Conservation (phyloP, 148 eudicot species). For the Rhododendron griersonianum region DNA sequence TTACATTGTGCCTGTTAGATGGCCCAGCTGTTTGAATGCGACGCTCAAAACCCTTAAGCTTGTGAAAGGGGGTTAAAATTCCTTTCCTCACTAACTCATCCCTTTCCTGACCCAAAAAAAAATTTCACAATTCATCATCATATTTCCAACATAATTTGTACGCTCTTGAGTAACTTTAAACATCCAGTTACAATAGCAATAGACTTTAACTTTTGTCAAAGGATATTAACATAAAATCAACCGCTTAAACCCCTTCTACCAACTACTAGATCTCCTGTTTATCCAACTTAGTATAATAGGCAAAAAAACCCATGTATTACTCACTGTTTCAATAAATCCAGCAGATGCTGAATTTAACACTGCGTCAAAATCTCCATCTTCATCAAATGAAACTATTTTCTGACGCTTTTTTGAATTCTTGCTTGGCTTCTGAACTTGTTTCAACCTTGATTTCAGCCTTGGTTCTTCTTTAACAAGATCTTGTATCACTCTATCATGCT, state of each 20-base stretch:
- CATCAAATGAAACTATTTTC: constrained; percentile 57
- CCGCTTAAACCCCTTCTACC: background rate
- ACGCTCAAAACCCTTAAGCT: constrained; percentile 93
- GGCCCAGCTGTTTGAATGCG: constrained; percentile 61
- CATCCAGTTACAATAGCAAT: background rate
- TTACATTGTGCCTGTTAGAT: constrained; percentile 23
- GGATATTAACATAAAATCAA: constrained; percentile 3
- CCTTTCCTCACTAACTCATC: constrained; percentile 94
- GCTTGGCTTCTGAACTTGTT: constrained; percentile 40
- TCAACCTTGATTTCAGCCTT: constrained; percentile 41
- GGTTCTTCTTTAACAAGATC: constrained; percentile 67
- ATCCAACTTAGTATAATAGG: background rate
- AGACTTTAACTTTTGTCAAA: background rate
- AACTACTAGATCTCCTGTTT: background rate
- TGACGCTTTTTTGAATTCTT: constrained; percentile 46
- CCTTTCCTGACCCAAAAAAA: constrained; percentile 56
- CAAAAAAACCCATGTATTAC: constrained; percentile 21
- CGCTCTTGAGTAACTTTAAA: background rate
- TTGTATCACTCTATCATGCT: constrained; percentile 43
- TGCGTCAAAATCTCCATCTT: constrained; percentile 84
- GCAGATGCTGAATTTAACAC: constrained; percentile 84
- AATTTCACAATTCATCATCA: constrained; percentile 13
- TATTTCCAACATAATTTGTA: constrained; percentile 1
- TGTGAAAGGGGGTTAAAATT: constrained; percentile 87
- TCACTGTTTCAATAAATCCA: constrained; percentile 95